phyloP scores from a whole-genome alignment of 768 basidiomycete genomes.

The Psilocybe cyanescens region DNA sequence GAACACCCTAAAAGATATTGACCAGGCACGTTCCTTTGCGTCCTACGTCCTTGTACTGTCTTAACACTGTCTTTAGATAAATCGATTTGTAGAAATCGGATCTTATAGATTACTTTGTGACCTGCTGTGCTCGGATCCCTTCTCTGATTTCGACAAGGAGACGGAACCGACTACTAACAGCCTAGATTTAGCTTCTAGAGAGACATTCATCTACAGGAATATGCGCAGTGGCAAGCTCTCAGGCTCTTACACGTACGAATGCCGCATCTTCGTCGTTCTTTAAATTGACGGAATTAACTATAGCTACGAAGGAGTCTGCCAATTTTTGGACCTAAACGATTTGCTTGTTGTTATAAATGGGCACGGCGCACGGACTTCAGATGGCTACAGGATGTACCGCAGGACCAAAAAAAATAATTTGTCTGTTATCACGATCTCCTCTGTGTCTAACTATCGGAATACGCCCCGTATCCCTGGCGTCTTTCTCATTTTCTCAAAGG shows the following conservation, averaged over 20 bases:
- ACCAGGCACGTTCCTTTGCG: constrained; percentile 15
- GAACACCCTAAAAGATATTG: constrained; percentile 69
- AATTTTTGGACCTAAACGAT: constrained; percentile 91
- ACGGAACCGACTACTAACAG: constrained; percentile 53
- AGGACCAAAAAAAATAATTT: constrained; percentile 97
- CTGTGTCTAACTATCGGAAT: constrained; percentile 97
- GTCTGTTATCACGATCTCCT: constrained; percentile 97
- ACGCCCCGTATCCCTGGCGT: constrained; percentile 97
- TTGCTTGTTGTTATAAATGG: constrained; percentile 92
- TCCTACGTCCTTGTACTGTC: neutral
- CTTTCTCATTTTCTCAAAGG: constrained; percentile 95
- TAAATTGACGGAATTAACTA: neutral
- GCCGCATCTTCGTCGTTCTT: constrained; percentile 8
- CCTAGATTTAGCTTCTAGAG: constrained; percentile 55
- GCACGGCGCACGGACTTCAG: constrained; percentile 94
- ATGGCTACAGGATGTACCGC: constrained; percentile 91
- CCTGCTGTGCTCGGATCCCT: constrained; percentile 94
- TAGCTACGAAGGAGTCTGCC: constrained; percentile 85
- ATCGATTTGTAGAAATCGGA: constrained; percentile 94
- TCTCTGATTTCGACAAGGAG: constrained; percentile 89
- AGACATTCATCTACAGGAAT: too few relatives aligned
- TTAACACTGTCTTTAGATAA: constrained; percentile 54
- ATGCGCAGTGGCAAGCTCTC: too few relatives aligned
- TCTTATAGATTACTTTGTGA: constrained; percentile 93
- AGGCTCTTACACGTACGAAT: too few relatives aligned